Percentiles rank a stretch among this genome's conserved stretches.
Evolutionary conservation across 495 filamentous ascomycete genomes (phyloP).

Genomic region (Xylaria palmicola): DNA sequence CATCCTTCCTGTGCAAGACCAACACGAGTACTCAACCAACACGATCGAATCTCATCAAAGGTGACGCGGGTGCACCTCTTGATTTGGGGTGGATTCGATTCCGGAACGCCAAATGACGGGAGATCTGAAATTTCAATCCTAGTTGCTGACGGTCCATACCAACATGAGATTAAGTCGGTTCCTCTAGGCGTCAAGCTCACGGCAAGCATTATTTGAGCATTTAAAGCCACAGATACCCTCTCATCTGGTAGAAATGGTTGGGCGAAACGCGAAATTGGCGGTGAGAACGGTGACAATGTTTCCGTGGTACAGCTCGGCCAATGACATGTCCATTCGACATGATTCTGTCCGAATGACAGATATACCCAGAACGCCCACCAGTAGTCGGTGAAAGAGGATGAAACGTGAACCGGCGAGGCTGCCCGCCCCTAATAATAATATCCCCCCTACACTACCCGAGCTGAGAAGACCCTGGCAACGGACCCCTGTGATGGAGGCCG

Average conservation of each 20-base stretch:
- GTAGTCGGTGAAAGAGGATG: slow-evolving; percentile 1
- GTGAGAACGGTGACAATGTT: neutral
- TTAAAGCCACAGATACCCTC: neutral
- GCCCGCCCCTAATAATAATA: slow-evolving; percentile 6
- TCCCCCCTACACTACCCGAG: neutral
- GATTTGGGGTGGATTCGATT: neutral
- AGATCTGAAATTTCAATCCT: neutral
- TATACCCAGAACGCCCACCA: neutral
- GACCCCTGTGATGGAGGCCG: neutral
- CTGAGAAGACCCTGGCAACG: slow-evolving; percentile 1
- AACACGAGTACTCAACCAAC: no score
- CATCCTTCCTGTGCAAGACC: neutral
- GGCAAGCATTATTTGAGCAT: neutral
- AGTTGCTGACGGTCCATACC: neutral
- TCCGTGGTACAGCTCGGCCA: neutral
- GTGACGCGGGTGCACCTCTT: no score
- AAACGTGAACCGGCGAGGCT: neutral
- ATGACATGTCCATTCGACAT: neutral
- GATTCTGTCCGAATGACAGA: neutral
- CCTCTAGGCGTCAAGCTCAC: neutral
- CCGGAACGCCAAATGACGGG: neutral
- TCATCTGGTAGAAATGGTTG: neutral
- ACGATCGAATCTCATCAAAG: no score
- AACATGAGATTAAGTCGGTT: neutral
- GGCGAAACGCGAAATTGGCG: slow-evolving; percentile 6